Base-by-base conservation (phyloP, 495 filamentous ascomycete genomes). In the Penicillium odoratum region DNA sequence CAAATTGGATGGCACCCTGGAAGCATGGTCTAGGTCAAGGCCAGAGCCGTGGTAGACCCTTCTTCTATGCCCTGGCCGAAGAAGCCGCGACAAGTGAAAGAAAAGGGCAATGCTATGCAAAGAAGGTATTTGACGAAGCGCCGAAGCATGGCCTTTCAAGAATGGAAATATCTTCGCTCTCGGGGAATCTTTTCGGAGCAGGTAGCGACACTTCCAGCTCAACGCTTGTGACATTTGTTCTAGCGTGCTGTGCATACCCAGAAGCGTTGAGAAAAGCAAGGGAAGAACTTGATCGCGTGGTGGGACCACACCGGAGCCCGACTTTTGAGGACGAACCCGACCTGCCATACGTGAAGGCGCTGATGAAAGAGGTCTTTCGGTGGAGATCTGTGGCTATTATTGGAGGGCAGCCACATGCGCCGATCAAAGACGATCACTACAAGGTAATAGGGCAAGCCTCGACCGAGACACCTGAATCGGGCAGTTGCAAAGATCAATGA, bases 391-490 rank as follows among this genome's bases (percentile, higher is more conserved):
- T 76, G 3, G 47, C 55, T 1, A 61, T 63, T 29, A 68, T 78
- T 3, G 68, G 67, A 33, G 72, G 68, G 1, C 71, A 86, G 47
- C 83, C 85, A 1, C 85, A 87, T 61, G 72, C 75, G 7, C 72
- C 75, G 9, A 64, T 75, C 13, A 64, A 77, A 10, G 84, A 85
- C 54, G 82, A 86, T 57, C 70, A 78, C 40, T 81, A 82, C 59
- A 63, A 66, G 50, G 63, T 66, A 59, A 21, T 33, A 21, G 10
- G 40, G 25, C 18, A 42, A 53, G 42, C 48, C 30, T 13, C n/a
- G 15, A 28, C 43, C 56, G 13, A 30, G 42, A 11, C 40, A 25
- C 40, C 45, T 15, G 13, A 42, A 51, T 47, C 44, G 49, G 33
- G 28, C 34, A n/a, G 28, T 33, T 50, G 9, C 29, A 26, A 16